Evolutionary conservation across 176 grass and related monocot genomes (phyloP).

Genomic region (Cenchrus fungigraminus): DNA sequence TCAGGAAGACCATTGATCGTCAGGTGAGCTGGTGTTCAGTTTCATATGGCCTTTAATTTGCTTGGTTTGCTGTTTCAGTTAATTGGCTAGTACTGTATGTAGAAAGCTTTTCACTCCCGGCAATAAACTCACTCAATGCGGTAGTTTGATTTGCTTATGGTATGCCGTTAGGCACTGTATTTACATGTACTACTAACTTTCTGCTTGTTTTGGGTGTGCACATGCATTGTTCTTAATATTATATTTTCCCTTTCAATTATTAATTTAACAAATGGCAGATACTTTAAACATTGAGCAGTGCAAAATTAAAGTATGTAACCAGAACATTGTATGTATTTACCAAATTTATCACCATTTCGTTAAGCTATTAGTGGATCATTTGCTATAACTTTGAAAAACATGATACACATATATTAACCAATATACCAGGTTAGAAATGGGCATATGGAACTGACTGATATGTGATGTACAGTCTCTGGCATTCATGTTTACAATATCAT

Average conservation of each 20-base stretch:
- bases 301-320: not conserved
- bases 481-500: not conserved
- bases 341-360: constrained; percentile 20
- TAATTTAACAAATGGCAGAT: not conserved
- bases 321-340: not conserved
- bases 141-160: not conserved
- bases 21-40: constrained; percentile 51
- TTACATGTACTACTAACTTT: constrained; percentile 11
- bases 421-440: not conserved
- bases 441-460: not conserved
- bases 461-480: not conserved
- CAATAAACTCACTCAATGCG: not conserved
- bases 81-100: not conserved
- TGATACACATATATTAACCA: not conserved
- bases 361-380: not conserved
- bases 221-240: not conserved
- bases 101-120: not conserved
- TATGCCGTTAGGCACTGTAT: not conserved
- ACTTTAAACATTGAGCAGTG: not conserved
- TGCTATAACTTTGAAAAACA: not conserved
- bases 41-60: not conserved
- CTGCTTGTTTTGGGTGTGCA: not conserved
- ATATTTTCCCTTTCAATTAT: not conserved
- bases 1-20: constrained; percentile 62
- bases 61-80: not conserved